Base-by-base conservation (phyloP, 208 protist species). In the Vickermania spadyakhi region DNA sequence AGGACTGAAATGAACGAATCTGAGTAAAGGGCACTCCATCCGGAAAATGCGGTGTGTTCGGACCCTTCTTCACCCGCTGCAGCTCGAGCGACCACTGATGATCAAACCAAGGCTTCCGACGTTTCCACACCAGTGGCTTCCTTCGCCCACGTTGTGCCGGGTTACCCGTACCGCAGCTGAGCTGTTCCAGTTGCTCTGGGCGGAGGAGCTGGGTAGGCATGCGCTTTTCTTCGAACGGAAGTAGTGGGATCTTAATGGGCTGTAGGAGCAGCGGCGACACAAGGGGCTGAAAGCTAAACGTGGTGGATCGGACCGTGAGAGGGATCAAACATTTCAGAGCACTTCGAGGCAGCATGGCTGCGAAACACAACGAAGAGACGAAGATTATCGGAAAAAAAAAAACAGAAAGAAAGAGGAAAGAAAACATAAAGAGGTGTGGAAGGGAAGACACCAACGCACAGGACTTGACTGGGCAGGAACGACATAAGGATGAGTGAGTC, bases 81-180 rank as follows among this genome's bases (percentile, higher is more conserved):
- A 94, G 70, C 30, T 94, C 84, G 4, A 94, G 62, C 23, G 87
- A 87, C 82, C 87, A 91, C 66, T 94, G 87, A 29, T 77, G 81
- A 61, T 91, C 77, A 64, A 94, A 94, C 84, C 84, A 94, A 52
- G 87, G 87, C 71, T 91, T 78, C n/a, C 87, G 82, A n/a, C 84
- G 81, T 77, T 86, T 91, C 87, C 87, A 94, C 45, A 90, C 84
- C 5, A 91, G 70, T 26, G 83, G 81, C 67, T 89, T 89, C 53
- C 87, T 65, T 49, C 72, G 76, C 0, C 87, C 87, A 28, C 87
- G 78, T 68, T 94, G 87, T 0, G 83, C 84, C 0, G 87, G 87
- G 62, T 91, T 78, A 2, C 87, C 87, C 30, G 87, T 91, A 51
- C 84, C 87, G 52, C 81, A 94, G 31, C 65, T 60, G 1, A 88